A percentile compares a stretch with the other conserved stretches of the same genome.
These are phyloP conservation scores for Fusarium pseudocircinatum DNA, from an alignment of 2,329 filamentous ascomycete genomes.

Conservation along the genomic window DNA sequence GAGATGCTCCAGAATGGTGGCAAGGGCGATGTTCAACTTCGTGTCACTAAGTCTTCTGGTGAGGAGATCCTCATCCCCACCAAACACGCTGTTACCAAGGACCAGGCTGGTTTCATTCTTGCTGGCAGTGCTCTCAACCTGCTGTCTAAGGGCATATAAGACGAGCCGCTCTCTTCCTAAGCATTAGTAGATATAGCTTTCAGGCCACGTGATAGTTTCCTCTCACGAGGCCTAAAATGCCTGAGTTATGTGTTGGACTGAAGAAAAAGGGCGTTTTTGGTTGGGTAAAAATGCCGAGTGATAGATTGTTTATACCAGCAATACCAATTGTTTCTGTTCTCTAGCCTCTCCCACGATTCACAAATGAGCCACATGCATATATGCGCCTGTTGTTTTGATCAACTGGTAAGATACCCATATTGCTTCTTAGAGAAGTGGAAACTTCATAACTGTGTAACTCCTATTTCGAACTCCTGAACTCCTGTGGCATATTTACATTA, in stretches of 20 bases:
- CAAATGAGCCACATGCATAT: background rate
- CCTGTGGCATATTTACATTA: background rate
- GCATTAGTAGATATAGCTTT: background rate
- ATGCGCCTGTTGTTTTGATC: no score
- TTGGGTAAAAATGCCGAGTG: conserved; percentile 38
- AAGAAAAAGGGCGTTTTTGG: conserved; percentile 39
- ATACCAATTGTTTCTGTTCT: conserved; percentile 38
- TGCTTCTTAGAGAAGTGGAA: background rate
- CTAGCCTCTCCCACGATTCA: background rate
- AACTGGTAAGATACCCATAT: background rate
- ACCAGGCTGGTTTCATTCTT: conserved; percentile 91
- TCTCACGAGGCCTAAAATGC: conserved; percentile 9
- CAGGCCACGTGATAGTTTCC: background rate
- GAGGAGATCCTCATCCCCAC: conserved; percentile 76
- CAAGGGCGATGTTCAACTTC: conserved; percentile 77
- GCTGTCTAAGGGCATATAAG: conserved; percentile 69
- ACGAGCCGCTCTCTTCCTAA: background rate
- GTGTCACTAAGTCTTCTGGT: conserved; percentile 70
- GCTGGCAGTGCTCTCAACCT: conserved; percentile 95
- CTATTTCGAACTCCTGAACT: background rate
- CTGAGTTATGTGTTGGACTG: conserved; percentile 24
- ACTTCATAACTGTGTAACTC: background rate
- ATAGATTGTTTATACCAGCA: conserved; percentile 42
- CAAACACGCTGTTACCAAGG: conserved; percentile 87
- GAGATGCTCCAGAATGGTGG: conserved; percentile 83